Evolutionary conservation across 2,329 filamentous ascomycete species (phyloP).

Genomic region (Trichoderma oligosporum): DNA sequence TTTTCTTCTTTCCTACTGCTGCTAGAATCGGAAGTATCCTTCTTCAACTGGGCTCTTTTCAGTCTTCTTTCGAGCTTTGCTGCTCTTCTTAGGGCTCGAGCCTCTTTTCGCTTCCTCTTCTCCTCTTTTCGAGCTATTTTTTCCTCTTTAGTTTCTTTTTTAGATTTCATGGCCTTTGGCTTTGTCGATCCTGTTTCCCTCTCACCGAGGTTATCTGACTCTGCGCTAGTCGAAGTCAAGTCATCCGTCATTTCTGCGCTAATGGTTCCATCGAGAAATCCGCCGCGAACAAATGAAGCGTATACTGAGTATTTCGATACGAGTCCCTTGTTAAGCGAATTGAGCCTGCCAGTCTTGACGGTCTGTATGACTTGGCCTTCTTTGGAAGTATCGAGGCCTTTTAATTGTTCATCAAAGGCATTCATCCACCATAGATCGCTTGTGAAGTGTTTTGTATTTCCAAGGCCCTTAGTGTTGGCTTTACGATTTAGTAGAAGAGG

Average conservation of each 20-base stretch:
- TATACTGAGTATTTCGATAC: constrained; percentile 66
- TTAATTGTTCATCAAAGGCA: constrained; percentile 86
- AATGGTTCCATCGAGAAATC: constrained; percentile 70
- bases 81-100: constrained; percentile 21
- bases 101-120: constrained; percentile 30
- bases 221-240: constrained; percentile 27
- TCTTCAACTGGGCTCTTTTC: constrained; percentile 26
- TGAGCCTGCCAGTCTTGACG: constrained; percentile 50
- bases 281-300: constrained; percentile 78
- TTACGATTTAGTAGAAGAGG: constrained; percentile 82
- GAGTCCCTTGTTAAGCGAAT: constrained; percentile 52
- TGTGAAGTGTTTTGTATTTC: constrained; percentile 64
- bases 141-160: constrained; percentile 27
- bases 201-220: constrained; percentile 28
- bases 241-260: constrained; percentile 28
- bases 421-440: constrained; percentile 96
- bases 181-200: constrained; percentile 26
- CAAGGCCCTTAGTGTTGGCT: constrained; percentile 74
- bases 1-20: constrained; percentile 42
- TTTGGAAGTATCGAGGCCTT: constrained; percentile 66
- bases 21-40: constrained; percentile 29
- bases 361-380: constrained; percentile 56
- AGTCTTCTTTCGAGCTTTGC: constrained; percentile 28
- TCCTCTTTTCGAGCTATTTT: constrained; percentile 25
- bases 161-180: constrained; percentile 22